Evolutionary conservation across 176 grass and related monocot species (phyloP), one percentile per base, ranked within the genome.

Genomic region (Phoenix roebelenii): DNA sequence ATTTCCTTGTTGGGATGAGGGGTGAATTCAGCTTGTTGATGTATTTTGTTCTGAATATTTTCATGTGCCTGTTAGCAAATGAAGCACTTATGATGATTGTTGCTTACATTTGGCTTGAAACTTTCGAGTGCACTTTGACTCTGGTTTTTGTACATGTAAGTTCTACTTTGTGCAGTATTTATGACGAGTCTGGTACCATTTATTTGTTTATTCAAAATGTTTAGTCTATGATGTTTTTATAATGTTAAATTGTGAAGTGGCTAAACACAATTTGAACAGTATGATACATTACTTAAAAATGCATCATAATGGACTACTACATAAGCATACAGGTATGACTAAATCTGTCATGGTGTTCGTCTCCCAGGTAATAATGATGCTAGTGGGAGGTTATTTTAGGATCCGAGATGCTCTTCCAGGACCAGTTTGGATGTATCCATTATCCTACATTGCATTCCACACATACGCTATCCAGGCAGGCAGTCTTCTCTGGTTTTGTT

Each of bases 331-430:
- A 59, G 7, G 9, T 22, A 15, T 10, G 35, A 55, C 18, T 44
- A 5, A 30, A 22, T 55, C 18, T 44, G 51, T 14, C 29, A 55
- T 25, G 15, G 4, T 14, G 50, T 54, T 63, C 12, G 6, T 54
- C 63, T 55, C 29, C 25, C 68, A 90, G 86, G 83, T 75, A 58
- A 70, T 77, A 32, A 96, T 96, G 91, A 96, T 96, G 86, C 80
- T 90, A 16, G 80, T 96, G 64, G 86, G 83, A 51, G 91, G 91
- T 68, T 96, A 87, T 82, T 84, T 96, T 61, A 82, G 80, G 68
- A 74, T 87, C 15, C 64, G 64, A 52, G 83, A 63, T 65, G 70
- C 65, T 20, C 74, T 90, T 18, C 86, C 83, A 15, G 55, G 64
- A 68, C n/a, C 81, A 23, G 60, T 90, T 12, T 96, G 91, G 91